phyloP scores from a whole-genome alignment of 2,329 filamentous ascomycete species.

The Fusarium sp. region DNA sequence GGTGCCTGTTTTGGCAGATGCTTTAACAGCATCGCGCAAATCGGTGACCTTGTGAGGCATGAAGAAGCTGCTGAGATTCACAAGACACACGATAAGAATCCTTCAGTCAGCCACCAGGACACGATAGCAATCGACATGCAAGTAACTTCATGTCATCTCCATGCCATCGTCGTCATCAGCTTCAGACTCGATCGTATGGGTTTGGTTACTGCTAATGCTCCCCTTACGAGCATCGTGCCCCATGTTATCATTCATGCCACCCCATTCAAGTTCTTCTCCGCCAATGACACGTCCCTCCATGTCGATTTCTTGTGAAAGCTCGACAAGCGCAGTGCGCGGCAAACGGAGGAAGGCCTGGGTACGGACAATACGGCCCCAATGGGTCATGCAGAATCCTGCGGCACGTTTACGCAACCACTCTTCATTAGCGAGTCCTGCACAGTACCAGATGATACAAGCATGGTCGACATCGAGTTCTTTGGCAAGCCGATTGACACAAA shows the following conservation, averaged over 20 bases:
- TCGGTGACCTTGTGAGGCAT: slow-evolving; percentile 7
- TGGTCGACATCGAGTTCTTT: slow-evolving; percentile 95
- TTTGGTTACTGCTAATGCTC: slow-evolving; percentile 70
- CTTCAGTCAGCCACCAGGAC: background rate
- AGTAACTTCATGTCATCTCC: slow-evolving; percentile 61
- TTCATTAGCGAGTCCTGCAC: slow-evolving; percentile 88
- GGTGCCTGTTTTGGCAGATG: slow-evolving; percentile 2
- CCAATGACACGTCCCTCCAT: slow-evolving; percentile 91
- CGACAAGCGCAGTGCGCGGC: slow-evolving; percentile 82
- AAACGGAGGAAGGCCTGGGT: slow-evolving; percentile 88
- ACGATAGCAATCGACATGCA: background rate
- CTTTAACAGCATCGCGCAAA: slow-evolving; percentile 18
- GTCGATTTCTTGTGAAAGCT: slow-evolving; percentile 93
- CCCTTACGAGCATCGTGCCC: slow-evolving; percentile 62
- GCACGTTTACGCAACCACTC: slow-evolving; percentile 93
- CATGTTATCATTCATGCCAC: slow-evolving; percentile 58
- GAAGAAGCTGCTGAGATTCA: background rate
- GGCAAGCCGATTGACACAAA: slow-evolving; percentile 90
- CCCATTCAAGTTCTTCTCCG: slow-evolving; percentile 81
- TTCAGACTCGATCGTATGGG: slow-evolving; percentile 68
- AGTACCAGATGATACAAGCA: slow-evolving; percentile 96
- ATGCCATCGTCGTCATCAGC: slow-evolving; percentile 72
- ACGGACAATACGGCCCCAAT: slow-evolving; percentile 94
- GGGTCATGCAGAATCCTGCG: slow-evolving; percentile 87
- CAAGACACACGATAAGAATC: background rate